phyloP scores from a whole-genome alignment of 2,329 filamentous ascomycete species.

The Monosporascus sp. region DNA sequence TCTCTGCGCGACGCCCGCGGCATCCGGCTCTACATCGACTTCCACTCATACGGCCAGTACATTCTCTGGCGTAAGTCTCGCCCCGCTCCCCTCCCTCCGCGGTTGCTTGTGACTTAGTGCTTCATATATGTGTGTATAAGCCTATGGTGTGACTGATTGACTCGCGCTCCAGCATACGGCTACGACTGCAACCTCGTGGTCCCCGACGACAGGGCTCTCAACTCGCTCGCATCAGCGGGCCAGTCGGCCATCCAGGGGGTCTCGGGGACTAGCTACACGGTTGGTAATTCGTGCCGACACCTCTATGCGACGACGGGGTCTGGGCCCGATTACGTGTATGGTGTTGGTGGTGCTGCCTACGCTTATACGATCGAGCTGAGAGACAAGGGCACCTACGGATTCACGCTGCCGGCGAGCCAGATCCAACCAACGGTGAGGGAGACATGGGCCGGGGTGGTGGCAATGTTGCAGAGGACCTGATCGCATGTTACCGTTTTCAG shows the following conservation, averaged over 20 bases:
- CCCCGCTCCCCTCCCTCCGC: not conserved
- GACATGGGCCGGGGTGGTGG: conserved; percentile 21
- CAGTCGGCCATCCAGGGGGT: conserved; percentile 13
- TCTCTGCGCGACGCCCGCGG: conserved; percentile 31
- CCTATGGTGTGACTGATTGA: not conserved
- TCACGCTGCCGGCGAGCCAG: conserved; percentile 23
- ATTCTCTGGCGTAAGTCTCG: conserved; percentile 18
- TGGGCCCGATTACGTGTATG: conserved; percentile 27
- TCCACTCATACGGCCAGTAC: conserved; percentile 26
- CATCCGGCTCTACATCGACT: conserved; percentile 25
- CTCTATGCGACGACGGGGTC: conserved; percentile 27
- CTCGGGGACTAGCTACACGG: conserved; percentile 28
- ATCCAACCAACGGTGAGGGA: conserved; percentile 25
- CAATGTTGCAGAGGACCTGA: not conserved
- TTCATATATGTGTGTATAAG: not conserved
- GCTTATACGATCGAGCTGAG: conserved; percentile 28
- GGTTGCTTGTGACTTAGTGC: not conserved
- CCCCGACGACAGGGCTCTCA: conserved; percentile 7
- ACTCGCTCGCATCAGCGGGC: not conserved
- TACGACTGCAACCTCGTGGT: conserved; percentile 33
- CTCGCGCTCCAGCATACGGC: conserved; percentile 16
- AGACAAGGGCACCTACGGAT: conserved; percentile 23
- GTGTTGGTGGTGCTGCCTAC: conserved; percentile 19
- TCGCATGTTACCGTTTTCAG: no score
- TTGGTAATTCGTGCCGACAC: conserved; percentile 32